Conservation (phyloP, 1,284 basidiomycete species). For the Apiotrichum gamsii region DNA sequence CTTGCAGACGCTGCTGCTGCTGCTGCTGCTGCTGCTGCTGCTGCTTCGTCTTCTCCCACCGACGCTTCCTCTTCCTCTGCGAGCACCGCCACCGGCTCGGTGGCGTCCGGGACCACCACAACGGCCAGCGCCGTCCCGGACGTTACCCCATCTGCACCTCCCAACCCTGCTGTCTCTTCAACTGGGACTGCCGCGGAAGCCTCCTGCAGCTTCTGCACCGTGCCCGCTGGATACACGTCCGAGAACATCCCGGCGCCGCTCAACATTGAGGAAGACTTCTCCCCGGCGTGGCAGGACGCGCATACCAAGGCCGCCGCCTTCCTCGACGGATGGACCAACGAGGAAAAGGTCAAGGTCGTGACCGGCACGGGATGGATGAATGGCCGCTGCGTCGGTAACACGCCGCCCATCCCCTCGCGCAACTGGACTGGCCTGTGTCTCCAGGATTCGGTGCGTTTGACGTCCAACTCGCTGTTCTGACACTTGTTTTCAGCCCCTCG, state of each 20-base stretch:
- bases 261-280: conserved; percentile 8
- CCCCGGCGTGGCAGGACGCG: conserved; percentile 24
- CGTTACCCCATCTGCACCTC: background rate
- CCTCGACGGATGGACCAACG: conserved; percentile 46
- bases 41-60: too few species aligned
- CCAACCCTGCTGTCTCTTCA: background rate
- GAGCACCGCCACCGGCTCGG: too few species aligned
- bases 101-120: too few species aligned
- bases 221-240: conserved; percentile 23
- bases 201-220: conserved; percentile 11
- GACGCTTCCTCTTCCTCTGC: too few species aligned
- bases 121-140: background rate
- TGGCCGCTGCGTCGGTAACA: conserved; percentile 62
- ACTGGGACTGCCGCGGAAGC: background rate
- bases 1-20: too few species aligned
- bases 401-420: conserved; percentile 56
- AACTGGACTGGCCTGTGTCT: conserved; percentile 65
- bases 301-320: conserved; percentile 40
- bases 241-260: conserved; percentile 21
- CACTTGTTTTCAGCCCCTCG: conserved; percentile 47
- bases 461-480: conserved; percentile 4
- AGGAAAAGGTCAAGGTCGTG: conserved; percentile 50
- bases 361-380: conserved; percentile 47
- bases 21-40: too few species aligned
- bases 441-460: conserved; percentile 34